Base-by-base conservation (phyloP, 352 stramenopile species). In the Paralagenidium karlingii region DNA sequence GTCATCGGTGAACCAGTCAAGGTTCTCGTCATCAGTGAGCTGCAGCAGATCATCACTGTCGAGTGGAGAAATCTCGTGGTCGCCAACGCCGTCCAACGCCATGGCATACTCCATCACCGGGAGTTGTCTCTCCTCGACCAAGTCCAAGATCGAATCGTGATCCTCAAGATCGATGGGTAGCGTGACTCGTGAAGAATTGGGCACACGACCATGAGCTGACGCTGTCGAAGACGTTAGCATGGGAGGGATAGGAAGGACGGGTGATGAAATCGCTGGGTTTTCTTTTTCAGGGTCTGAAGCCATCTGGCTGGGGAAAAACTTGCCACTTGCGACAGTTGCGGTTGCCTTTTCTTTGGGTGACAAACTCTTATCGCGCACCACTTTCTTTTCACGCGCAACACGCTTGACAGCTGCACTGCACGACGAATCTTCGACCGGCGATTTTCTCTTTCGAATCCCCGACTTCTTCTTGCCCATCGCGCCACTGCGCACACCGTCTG, bases 1-100 rank as follows among this genome's bases (percentile, higher is more conserved):
- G 40, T 90, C 74, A 48, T 87, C 73, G 11, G 74, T 82, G 48
- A 90, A 90, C 76, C 76, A 90, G 41, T 87, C 76, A 22, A 87
- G 58, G 27, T 45, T 58, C 34, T 87, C 73, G 40, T 90, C 74
- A 48, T 87, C 73, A 5, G 70, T 85, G 8, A 86, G 61, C 48
- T 84, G 69, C 26, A 90, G 49, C 32, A 87, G 45, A 28, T 89
- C 75, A 34, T 90, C 70, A 44, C 77, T 79, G 53, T 84, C 69
- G 27, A 90, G 82, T n/a, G 63, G 65, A 10, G 68, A 55, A 11
- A 88, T 51, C 2, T 60, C 65, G 47, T 76, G 66, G 38, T 83
- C 73, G 24, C 77, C 54, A 36, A 60, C 58, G 24, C 36, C 49
- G 44, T 76, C 67, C 30, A 73, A 34, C 20, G 58, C 27, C 31